Percentiles rank a stretch among this genome's conserved stretches.
Conservation (phyloP, 495 filamentous ascomycete genomes). For the Antarctomyces pellizariae region DNA sequence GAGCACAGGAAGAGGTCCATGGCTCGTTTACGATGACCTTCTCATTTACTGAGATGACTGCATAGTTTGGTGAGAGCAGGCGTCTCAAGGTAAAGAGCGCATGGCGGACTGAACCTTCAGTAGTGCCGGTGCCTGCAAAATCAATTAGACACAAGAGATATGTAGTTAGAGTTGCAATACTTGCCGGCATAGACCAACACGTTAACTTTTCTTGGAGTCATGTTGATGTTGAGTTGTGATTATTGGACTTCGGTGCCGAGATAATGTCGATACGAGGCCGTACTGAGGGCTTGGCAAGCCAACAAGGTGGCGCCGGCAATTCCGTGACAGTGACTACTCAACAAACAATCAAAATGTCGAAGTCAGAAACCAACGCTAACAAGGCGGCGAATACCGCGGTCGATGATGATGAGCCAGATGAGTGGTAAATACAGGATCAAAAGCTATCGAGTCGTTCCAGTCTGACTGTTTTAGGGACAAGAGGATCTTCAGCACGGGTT, state of each 20-base stretch:
- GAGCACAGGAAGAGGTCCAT: slow-evolving; percentile 67
- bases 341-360: slow-evolving; percentile 21
- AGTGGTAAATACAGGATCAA: slow-evolving; percentile 39
- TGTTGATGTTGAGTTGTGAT: slow-evolving; percentile 1
- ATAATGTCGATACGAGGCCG: no score
- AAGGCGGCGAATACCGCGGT: slow-evolving; percentile 16
- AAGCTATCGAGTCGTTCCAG: slow-evolving; percentile 6
- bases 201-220: slow-evolving; percentile 35
- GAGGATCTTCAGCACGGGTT: slow-evolving; percentile 91
- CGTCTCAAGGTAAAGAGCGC: slow-evolving; percentile 71
- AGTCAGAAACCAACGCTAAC: slow-evolving; percentile 20
- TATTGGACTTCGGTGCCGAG: no score
- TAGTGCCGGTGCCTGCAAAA: slow-evolving; percentile 51
- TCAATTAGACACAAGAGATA: background rate
- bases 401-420: slow-evolving; percentile 78
- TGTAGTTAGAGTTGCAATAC: background rate
- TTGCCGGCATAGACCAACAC: slow-evolving; percentile 71
- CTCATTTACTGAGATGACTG: slow-evolving; percentile 64
- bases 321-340: no score
- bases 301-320: no score
- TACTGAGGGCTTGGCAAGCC: no score
- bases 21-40: slow-evolving; percentile 72
- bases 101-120: slow-evolving; percentile 71
- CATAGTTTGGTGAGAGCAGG: slow-evolving; percentile 80
- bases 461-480: slow-evolving; percentile 43